A percentile compares a stretch with the other conserved stretches of the same genome.
Conservation (phyloP, 192 early-diverging fungal species). For the Helicostylum pulchrum region DNA sequence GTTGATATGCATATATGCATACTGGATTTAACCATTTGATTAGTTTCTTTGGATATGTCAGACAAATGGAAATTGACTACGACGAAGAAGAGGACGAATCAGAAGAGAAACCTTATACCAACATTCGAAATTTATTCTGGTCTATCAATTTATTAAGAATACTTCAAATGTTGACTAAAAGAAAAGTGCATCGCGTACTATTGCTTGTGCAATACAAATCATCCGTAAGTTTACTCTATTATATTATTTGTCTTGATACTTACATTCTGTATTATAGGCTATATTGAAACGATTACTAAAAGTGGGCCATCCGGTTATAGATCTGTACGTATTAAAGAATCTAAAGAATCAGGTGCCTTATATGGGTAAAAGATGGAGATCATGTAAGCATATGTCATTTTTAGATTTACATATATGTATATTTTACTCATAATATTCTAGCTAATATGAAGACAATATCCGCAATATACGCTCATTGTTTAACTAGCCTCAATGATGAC, state of each 20-base stretch:
- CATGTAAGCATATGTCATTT: constrained; percentile 40
- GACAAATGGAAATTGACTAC: neutral
- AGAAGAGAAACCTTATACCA: constrained; percentile 14
- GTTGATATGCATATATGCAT: neutral
- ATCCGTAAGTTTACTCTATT: constrained; percentile 35
- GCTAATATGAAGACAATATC: constrained; percentile 82
- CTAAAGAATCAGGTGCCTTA: constrained; percentile 79
- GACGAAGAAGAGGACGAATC: constrained; percentile 9
- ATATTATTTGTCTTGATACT: neutral
- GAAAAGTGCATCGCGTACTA: constrained; percentile 71
- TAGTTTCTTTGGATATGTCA: constrained; percentile 16
- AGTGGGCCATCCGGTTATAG: constrained; percentile 61
- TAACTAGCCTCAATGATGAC: constrained; percentile 63
- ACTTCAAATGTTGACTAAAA: constrained; percentile 78
- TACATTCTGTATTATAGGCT: constrained; percentile 33
- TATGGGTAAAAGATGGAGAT: constrained; percentile 78
- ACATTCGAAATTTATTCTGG: constrained; percentile 62
- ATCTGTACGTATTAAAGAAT: constrained; percentile 75
- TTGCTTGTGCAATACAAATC: constrained; percentile 84
- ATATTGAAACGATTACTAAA: constrained; percentile 77
- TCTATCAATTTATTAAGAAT: constrained; percentile 73
- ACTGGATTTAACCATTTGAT: neutral
- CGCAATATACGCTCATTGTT: constrained; percentile 62
- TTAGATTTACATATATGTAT: neutral
- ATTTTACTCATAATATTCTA: constrained; percentile 15